Evolutionary conservation across 768 basidiomycete species (phyloP), one percentile per base, ranked within the genome.

Genomic region (Saitozyma podzolica): DNA sequence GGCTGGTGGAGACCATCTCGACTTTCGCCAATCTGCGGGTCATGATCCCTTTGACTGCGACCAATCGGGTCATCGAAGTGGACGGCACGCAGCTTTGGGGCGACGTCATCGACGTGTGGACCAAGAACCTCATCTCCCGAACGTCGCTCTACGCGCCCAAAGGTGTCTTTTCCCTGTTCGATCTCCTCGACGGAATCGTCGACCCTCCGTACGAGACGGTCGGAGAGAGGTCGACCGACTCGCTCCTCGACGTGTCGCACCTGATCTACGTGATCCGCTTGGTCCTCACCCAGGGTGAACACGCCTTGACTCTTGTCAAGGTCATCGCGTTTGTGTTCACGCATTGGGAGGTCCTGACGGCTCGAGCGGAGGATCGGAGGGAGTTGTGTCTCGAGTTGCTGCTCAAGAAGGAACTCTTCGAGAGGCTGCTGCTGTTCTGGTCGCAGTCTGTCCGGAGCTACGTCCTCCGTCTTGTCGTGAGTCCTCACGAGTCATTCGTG

Each of bases 151-250:
- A 80, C 64, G 81, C 81, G 39, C 80, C 80, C 7, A 77, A 80
- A 37, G 78, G 81, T 17, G 80, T 82, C 17, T 83, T 81, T 69
- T 80, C 80, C 40, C 68, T 83, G 3, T 79, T 82, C 58, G 82
- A 83, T 65, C 64, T 81, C 8, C 56, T 83, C 47, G 82, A 82
- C 64, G 78, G 78, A 0, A 73, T 82, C 40, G 73, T 81, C 60
- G 77, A 78, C 67, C 72, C 78, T 14, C 74, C 80, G 19, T 66
- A 67, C 19, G 73, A 78, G 19, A 50, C 74, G 39, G 10, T 62
- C n/a, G 62, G 37, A 6, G 56, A 61, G 40, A 9, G 61, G 40
- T 47, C 45, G 45, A 11, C 59, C 11, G 51, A 53, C 60, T 68
- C 73, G 3, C 65, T 80, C 39, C 72, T 83, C 56, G 81, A 82